phyloP scores from a whole-genome alignment of 2,329 filamentous ascomycete genomes.

The Graphilbum fragrans region DNA sequence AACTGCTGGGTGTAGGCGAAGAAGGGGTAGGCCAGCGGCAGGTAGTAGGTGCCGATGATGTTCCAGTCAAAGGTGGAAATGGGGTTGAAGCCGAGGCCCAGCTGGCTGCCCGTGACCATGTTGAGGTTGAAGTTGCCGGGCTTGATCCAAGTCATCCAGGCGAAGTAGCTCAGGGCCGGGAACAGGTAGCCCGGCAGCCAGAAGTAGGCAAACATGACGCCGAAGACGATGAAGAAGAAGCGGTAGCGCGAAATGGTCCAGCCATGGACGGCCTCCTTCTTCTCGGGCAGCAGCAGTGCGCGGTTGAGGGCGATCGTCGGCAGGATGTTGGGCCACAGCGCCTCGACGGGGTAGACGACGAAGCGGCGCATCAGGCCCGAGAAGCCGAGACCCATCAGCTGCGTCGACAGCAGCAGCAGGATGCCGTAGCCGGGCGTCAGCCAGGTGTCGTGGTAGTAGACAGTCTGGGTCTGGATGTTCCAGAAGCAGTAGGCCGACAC shows the following conservation, averaged over 20 bases:
- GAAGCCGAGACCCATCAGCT: conserved; percentile 43
- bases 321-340: conserved; percentile 37
- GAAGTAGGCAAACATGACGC: conserved; percentile 37
- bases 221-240: conserved; percentile 31
- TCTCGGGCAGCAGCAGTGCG: conserved; percentile 30
- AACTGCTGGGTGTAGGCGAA: conserved; percentile 51
- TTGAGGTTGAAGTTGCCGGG: conserved; percentile 23
- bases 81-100: conserved; percentile 22
- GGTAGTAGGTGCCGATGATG: conserved; percentile 12
- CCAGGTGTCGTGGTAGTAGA: conserved; percentile 16
- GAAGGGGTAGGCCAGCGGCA: conserved; percentile 30
- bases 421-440: conserved; percentile 36
- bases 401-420: conserved; percentile 34
- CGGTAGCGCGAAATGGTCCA: conserved; percentile 29
- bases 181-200: conserved; percentile 41
- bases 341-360: conserved; percentile 36
- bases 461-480: conserved; percentile 35
- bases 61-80: conserved; percentile 29
- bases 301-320: conserved; percentile 33
- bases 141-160: conserved; percentile 42
- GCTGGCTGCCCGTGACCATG: conserved; percentile 19
- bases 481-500: conserved; percentile 34
- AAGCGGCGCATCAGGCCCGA: conserved; percentile 37
- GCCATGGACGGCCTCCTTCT: conserved; percentile 20
- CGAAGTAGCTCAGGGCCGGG: conserved; percentile 30